Evolutionary conservation across 306 rosid species (phyloP).

Genomic region (Clitoria ternatea): DNA sequence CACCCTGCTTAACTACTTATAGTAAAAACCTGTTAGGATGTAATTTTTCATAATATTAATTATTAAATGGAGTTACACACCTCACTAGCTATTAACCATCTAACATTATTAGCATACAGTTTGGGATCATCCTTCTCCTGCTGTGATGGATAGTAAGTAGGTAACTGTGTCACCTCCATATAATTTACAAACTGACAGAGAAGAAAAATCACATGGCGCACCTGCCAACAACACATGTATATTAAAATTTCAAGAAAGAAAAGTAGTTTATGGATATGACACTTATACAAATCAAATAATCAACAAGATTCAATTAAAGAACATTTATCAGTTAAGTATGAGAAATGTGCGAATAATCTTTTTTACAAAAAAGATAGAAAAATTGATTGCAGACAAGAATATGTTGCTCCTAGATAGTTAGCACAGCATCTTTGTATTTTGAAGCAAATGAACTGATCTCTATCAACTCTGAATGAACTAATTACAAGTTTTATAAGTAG

Average conservation of each 20-base stretch:
- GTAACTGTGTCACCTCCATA: conserved; percentile 75
- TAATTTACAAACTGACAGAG: conserved; percentile 83
- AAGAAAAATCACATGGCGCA: conserved; percentile 68
- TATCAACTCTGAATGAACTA: background rate
- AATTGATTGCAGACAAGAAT: background rate
- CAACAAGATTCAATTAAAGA: background rate
- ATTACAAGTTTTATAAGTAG: background rate
- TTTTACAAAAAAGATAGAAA: background rate
- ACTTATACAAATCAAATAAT: background rate
- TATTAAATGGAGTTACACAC: conserved; percentile 34
- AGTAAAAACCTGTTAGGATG: background rate
- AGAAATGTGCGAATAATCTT: background rate
- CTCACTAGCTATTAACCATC: conserved; percentile 84
- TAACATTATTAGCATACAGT: conserved; percentile 63
- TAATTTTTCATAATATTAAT: background rate
- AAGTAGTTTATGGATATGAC: background rate
- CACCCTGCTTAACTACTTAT: conserved; percentile 5
- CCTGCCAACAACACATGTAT: conserved; percentile 46
- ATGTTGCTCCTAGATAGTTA: background rate
- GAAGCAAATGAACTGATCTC: background rate
- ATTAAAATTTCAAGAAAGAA: background rate
- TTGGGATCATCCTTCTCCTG: conserved; percentile 80
- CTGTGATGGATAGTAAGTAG: conserved; percentile 64
- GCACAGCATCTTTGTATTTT: background rate
- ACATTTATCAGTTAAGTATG: background rate